These are phyloP conservation scores for Metarhizium anisopliae DNA, from an alignment of 2,329 filamentous ascomycete species.

Conservation along the genomic window DNA sequence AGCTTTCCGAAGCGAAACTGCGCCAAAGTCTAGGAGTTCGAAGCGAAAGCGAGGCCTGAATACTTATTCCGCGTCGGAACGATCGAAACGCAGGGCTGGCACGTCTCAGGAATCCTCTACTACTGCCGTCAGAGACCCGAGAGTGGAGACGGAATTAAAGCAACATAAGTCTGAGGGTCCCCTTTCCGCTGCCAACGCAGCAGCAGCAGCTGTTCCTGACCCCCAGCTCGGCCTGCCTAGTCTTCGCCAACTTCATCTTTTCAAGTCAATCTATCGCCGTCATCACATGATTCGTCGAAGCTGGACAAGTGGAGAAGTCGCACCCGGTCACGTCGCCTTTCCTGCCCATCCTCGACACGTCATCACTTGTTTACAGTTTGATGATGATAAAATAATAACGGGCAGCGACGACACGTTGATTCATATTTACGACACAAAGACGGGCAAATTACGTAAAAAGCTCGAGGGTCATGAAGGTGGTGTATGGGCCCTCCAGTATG, in stretches of 20 bases:
- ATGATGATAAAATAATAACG: conserved; percentile 95
- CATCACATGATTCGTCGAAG: conserved; percentile 84
- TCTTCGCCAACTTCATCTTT: conserved; percentile 78
- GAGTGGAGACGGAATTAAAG: conserved; percentile 29
- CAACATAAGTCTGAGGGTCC: conserved; percentile 67
- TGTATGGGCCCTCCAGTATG: conserved; percentile 95
- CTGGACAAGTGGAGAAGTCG: conserved; percentile 81
- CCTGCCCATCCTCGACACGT: conserved; percentile 94
- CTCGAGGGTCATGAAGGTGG: conserved; percentile 93
- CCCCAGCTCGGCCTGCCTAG: conserved; percentile 71
- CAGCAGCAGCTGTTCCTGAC: conserved; percentile 72
- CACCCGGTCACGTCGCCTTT: conserved; percentile 88
- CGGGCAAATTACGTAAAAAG: conserved; percentile 72
- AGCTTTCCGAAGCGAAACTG: conserved; percentile 29
- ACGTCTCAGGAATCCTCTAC: conserved; percentile 31
- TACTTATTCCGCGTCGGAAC: conserved; percentile 34
- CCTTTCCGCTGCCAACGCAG: conserved; percentile 76
- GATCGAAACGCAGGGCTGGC: conserved; percentile 43
- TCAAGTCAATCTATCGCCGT: conserved; percentile 91
- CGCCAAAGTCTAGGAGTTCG: conserved; percentile 35
- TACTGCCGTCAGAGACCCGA: conserved; percentile 32
- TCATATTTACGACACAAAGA: conserved; percentile 96
- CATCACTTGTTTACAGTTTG: conserved; percentile 95
- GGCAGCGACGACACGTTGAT: conserved; percentile 97
- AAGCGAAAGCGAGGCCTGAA: conserved; percentile 48